Base-by-base conservation (phyloP, 805 yeast genomes). In the Wickerhamomyces alni region DNA sequence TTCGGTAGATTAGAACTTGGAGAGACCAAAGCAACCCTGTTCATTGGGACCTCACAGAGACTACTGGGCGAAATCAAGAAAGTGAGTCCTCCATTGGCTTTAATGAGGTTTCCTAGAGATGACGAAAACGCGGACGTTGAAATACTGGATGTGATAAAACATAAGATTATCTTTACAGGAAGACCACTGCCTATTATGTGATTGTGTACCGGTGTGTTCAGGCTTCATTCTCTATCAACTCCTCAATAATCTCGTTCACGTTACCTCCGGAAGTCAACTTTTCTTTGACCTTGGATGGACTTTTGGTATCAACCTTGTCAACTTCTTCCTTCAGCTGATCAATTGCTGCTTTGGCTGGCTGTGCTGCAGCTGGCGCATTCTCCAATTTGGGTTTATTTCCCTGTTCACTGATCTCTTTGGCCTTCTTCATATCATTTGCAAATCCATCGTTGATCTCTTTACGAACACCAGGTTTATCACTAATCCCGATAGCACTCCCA, bases 101-200 rank as follows among this genome's bases (percentile, higher is more conserved):
- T 85, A 9, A 47, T 85, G 48, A 67, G 69, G 47, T 66, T 82
- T 11, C 66, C 69, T 0, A 43, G 55, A 1, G 45, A 43, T 7
- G 21, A 26, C 17, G 46, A 49, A 17, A 43, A 44, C 5, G 45
- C 47, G 3, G 48, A 57, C 3, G 70, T 82, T 5, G 63, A 75
- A 44, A 59, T 83, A 48, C 59, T 79, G 9, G 91, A 83, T 54
- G 61, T 85, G 2, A 68, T 85, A 4, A 61, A 61, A 25, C 69
- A 72, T 44, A 82, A 80, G 52, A 58, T 83, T 16, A 67, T 80
- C 8, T 85, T 85, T 54, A 74, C 68, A 36, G 74, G 75, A 30
- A 67, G 94, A 45, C 93, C 94, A 0, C 63, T 85, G 37, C 94
- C 94, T 5, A 78, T 83, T 36, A 82, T 83, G 89, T 82, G 55